Conservation (phyloP, 192 early-diverging fungal genomes). For the Obelidium mucronatum region DNA sequence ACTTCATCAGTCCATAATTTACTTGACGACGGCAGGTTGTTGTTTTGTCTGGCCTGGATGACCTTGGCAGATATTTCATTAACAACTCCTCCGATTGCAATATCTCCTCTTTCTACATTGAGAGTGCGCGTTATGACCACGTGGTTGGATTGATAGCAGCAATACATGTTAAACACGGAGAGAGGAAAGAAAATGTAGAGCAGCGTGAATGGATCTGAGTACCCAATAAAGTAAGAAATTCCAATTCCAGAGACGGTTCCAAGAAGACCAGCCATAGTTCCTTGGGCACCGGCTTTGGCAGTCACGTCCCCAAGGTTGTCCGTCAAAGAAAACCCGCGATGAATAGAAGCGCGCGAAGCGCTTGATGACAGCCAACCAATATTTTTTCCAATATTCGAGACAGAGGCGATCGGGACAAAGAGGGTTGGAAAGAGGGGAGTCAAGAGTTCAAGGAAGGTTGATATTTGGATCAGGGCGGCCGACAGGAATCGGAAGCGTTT, state of each 20-base stretch:
- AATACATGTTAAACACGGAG: slow-evolving; percentile 72
- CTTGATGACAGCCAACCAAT: slow-evolving; percentile 85
- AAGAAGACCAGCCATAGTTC: slow-evolving; percentile 80
- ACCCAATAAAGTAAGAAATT: slow-evolving; percentile 32
- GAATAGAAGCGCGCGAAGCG: slow-evolving; percentile 83
- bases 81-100: slow-evolving; percentile 2
- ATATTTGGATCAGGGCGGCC: slow-evolving; percentile 72
- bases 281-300: slow-evolving; percentile 82
- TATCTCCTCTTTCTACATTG: slow-evolving; percentile 61
- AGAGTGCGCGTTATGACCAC: slow-evolving; percentile 68
- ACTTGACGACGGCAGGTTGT: neutral
- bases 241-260: slow-evolving; percentile 67
- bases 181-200: slow-evolving; percentile 75
- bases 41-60: neutral
- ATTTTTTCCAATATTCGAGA: slow-evolving; percentile 86
- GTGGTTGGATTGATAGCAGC: slow-evolving; percentile 73
- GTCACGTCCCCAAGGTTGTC: slow-evolving; percentile 89
- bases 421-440: slow-evolving; percentile 80
- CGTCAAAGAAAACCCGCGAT: slow-evolving; percentile 72
- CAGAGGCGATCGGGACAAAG: slow-evolving; percentile 75
- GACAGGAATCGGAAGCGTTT: slow-evolving; percentile 84
- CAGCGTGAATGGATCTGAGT: slow-evolving; percentile 58
- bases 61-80: neutral
- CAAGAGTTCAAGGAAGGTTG: slow-evolving; percentile 78
- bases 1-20: neutral